Evolutionary conservation across 768 basidiomycete genomes (phyloP), one percentile per base, ranked within the genome.

Genomic region (Russula earlei): DNA sequence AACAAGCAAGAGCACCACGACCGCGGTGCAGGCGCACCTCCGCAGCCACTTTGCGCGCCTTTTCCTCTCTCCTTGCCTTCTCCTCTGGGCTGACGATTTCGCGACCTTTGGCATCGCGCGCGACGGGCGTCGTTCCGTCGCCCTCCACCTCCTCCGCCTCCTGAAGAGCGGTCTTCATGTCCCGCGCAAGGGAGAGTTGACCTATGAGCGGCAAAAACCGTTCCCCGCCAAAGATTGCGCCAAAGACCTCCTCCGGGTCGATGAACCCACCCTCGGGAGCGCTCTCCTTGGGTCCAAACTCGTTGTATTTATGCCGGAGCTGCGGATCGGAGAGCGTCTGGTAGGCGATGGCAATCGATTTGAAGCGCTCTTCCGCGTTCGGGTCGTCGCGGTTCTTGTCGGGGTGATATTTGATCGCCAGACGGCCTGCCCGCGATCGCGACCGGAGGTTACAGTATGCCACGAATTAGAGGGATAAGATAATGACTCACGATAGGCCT

Each of bases 361-460:
- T 91, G 76, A 92, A 92, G n/a, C 82, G 79, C 58, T 90, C 90
- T 64, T 88, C 90, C 0, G 92, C 90, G 24, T 75, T 69, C 0
- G 89, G 91, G 68, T 93, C 91, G 64, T 87, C 82, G 0, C 82
- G 89, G 66, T 94, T 92, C 76, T 93, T 93, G 77, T 93, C 91
- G 0, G 91, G 91, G 67, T 92, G 91, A 64, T 85, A 83, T 69
- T 91, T 91, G 70, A 95, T 92, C 2, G 91, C 91, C 49, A 91
- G 75, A 6, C 85, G 80, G 42, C 87, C 85, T 89, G 56, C 33
- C 33, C 24, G 27, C 46, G 38, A 19, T 46, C 42, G 9, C 27
- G n/a, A 50, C 42, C 37, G n/a, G n/a, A n/a, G n/a, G n/a, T n/a
- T n/a, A n/a, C 15, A 31, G 20, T 38, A 14, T 46, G 25, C 9